A percentile compares a stretch with the other conserved stretches of the same genome.
These are phyloP conservation scores for Hypoxylon rubiginosum DNA, from an alignment of 2,329 filamentous ascomycete species.

Conservation along the genomic window DNA sequence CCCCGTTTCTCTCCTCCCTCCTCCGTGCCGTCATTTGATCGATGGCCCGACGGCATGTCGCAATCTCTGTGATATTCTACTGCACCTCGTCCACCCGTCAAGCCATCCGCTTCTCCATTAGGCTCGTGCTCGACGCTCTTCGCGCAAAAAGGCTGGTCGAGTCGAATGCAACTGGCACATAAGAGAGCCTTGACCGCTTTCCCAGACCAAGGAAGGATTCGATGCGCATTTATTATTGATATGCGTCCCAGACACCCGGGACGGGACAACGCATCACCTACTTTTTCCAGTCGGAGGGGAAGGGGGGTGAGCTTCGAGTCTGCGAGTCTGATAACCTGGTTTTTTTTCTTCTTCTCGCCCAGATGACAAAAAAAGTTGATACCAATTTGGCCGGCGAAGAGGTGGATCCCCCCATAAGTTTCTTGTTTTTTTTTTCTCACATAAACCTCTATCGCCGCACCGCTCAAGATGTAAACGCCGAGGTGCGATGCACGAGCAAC, in stretches of 20 bases:
- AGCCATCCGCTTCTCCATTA: slow-evolving; percentile 39
- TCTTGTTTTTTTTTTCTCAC: neutral
- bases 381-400: neutral
- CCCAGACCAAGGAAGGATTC: slow-evolving; percentile 25
- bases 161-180: too few relatives aligned
- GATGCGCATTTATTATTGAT: slow-evolving; percentile 35
- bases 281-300: neutral
- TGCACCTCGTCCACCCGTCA: slow-evolving; percentile 24
- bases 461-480: slow-evolving; percentile 20
- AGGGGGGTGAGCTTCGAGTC: too few relatives aligned
- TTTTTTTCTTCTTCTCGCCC: neutral
- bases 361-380: neutral
- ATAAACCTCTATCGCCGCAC: slow-evolving; percentile 11
- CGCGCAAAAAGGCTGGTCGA: slow-evolving; percentile 13
- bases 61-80: slow-evolving; percentile 34
- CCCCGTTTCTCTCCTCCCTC: slow-evolving; percentile 26
- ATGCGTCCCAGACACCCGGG: slow-evolving; percentile 37
- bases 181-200: neutral
- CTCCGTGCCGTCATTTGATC: slow-evolving; percentile 42
- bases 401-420: neutral
- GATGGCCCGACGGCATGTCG: slow-evolving; percentile 41
- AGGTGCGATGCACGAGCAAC: slow-evolving; percentile 18
- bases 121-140: slow-evolving; percentile 33
- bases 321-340: too few relatives aligned
- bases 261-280: slow-evolving; percentile 38